Conservation (phyloP, 352 stramenopile genomes). For the Pythium volutum region DNA sequence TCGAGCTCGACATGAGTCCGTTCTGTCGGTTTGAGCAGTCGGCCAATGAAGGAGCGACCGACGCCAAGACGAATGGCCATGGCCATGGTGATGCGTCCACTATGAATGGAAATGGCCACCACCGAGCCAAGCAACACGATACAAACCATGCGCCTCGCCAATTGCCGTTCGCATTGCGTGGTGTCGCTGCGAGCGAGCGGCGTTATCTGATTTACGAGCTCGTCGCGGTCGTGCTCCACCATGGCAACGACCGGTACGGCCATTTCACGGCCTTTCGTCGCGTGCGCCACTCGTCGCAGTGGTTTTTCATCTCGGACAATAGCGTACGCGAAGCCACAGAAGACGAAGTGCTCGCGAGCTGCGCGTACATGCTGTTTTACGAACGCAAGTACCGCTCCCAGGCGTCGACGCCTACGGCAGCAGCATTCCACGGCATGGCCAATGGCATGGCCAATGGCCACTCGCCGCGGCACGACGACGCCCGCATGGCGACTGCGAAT, state of each 20-base stretch:
- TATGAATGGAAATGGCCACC: conserved; percentile 12
- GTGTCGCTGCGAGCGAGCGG: conserved; percentile 14
- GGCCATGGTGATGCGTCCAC: neutral
- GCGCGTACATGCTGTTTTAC: conserved; percentile 91
- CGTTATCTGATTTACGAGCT: conserved; percentile 67
- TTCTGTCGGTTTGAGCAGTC: conserved; percentile 68
- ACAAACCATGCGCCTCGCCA: conserved; percentile 3
- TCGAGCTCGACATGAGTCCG: conserved; percentile 70
- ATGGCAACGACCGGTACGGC: conserved; percentile 80
- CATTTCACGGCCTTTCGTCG: conserved; percentile 87
- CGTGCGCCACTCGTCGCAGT: conserved; percentile 45
- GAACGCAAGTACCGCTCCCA: conserved; percentile 57
- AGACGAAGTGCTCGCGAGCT: conserved; percentile 66
- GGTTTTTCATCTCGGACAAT: conserved; percentile 88
- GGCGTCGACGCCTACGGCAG: neutral
- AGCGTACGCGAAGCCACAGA: conserved; percentile 52
- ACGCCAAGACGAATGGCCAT: conserved; percentile 21
- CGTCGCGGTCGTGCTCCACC: conserved; percentile 78
- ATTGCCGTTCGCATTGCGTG: neutral
- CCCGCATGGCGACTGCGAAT: conserved; percentile 11
- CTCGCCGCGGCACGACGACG: neutral
- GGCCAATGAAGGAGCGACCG: conserved; percentile 1
- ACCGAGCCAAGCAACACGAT: conserved; percentile 2
- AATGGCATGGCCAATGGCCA: too few species aligned
- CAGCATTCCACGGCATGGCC: neutral